Percentiles rank a stretch among this genome's conserved stretches.
Conservation (phyloP, 805 yeast genomes). For the Sugiyamaella mastotermitis region DNA sequence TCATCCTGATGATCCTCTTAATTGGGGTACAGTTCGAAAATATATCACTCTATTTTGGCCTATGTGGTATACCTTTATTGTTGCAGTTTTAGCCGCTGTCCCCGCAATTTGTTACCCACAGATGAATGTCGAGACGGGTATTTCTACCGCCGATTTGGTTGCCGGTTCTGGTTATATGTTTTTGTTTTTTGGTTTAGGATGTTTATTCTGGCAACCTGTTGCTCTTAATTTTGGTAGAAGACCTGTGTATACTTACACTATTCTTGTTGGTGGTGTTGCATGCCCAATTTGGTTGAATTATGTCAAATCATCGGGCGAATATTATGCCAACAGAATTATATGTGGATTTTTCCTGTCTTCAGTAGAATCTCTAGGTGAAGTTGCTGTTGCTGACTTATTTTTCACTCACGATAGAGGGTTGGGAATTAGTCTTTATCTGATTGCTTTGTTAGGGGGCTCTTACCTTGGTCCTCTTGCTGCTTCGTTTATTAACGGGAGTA, state of each 20-base stretch:
- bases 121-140: conserved; percentile 1
- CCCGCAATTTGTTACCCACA: conserved; percentile 5
- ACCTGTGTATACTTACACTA: conserved; percentile 31
- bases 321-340: conserved; percentile 7
- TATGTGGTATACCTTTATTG: conserved; percentile 4
- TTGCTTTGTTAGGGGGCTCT: conserved; percentile 48
- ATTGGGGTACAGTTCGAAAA: conserved; percentile 38
- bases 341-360: conserved; percentile 25
- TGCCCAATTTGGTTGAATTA: conserved; percentile 8
- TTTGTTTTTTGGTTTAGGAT: conserved; percentile 7
- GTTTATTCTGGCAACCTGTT: conserved; percentile 39
- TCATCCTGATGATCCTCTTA: conserved; percentile 59
- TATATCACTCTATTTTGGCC: conserved; percentile 5
- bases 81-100: conserved; percentile 8
- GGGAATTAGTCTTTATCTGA: conserved; percentile 45
- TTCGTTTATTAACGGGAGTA: conserved; percentile 7
- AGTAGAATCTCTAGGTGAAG: conserved; percentile 45
- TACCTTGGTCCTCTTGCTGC: conserved; percentile 56
- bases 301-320: conserved; percentile 4
- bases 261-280: conserved; percentile 5
- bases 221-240: conserved; percentile 33
- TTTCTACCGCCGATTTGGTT: conserved; percentile 4
- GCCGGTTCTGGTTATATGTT: conserved; percentile 6
- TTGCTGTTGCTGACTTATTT: conserved; percentile 43
- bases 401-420: conserved; percentile 48